Base-by-base conservation (phyloP, 352 stramenopile genomes). In the Pythium biforme region DNA sequence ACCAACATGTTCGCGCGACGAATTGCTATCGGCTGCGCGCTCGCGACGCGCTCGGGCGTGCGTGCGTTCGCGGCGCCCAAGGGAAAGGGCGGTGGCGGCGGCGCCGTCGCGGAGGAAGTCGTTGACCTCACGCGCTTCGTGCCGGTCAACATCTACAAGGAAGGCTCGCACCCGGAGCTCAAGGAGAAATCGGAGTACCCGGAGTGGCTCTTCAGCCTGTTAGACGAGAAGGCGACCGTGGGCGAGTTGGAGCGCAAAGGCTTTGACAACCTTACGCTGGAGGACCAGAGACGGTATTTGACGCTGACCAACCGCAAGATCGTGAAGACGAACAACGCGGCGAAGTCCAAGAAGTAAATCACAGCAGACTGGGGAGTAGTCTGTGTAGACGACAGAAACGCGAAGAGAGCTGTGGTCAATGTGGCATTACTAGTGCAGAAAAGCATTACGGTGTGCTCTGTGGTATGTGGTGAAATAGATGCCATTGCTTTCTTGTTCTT, bases 281-380 rank as follows among this genome's bases (percentile, higher is more conserved):
- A 91, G 59, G 74, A 92, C 43, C 83, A 95, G 74, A 83, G 83
- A 60, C 86, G 83, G 66, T 88, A 83, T 72, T 75, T 95, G 45
- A 81, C 73, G 54, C 78, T 95, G 40, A 70, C 75, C 52, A 93
- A 93, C 68, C 82, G 83, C 65, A 73, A 75, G 37, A 60, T 75
- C 51, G 73, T 95, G 43, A 93, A 93, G 74, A 66, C 55, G 41
- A 89, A 76, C 62, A 95, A 95, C 69, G 79, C 74, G 26, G 73
- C 75, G 58, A 95, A 93, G 79, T 83, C 85, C 52, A 94, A 94
- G 79, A 94, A 94, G 70, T 94, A 92, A 68, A 71, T 25, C 37
- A 22, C 29, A 27, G 49, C 47, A 62, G 33, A 52, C 48, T 45
- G 23, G 58, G 54, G 22, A 52, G 11, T 40, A 25, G 56, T 59